Evolutionary conservation across 108 stramenopile genomes (phyloP), one percentile per base, ranked within the genome.

Genomic region (Skeletonema costatum): DNA sequence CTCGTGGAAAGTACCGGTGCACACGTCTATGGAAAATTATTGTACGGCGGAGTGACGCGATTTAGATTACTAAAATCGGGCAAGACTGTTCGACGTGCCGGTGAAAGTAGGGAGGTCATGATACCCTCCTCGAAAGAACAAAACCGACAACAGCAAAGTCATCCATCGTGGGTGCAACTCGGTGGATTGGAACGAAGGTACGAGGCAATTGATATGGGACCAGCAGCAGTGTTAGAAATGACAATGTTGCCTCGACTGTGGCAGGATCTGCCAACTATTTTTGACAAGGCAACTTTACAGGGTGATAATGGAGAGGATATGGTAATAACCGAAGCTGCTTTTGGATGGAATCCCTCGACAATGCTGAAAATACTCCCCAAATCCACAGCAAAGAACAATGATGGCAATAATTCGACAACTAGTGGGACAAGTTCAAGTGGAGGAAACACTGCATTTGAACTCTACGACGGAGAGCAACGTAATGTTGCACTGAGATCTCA

Each of bases 171-270:
- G 93, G 80, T 90, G 16, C 88, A 89, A 70, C 87, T 90, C 29
- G 93, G 93, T 60, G 93, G 93, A 25, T 63, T 88, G 1, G 85
- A 90, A 39, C 71, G 92, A 5, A 88, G 83, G 59, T 93, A 91
- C 65, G 90, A 93, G 71, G 87, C 86, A 4, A 81, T 90, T 0
- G 92, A 93, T 67, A 89, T 93, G 71, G 92, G 92, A 41, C 77
- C 89, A 32, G 87, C 86, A 17, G 90, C 89, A 5, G 68, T 91
- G 5, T 62, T 93, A 36, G 92, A 93, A 70, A 14, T 90, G 16
- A 71, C 88, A 46, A 29, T 91, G n/a, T 46, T 91, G 17, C 89
- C 90, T 4, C 85, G 65, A 5, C 51, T 53, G 16, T 90, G 92
- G 61, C 78, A 85, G 71, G 66, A 60, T 12, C 30, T 86, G 39